Conservation (phyloP, 768 basidiomycete genomes). For the Termitomyces sp. region DNA sequence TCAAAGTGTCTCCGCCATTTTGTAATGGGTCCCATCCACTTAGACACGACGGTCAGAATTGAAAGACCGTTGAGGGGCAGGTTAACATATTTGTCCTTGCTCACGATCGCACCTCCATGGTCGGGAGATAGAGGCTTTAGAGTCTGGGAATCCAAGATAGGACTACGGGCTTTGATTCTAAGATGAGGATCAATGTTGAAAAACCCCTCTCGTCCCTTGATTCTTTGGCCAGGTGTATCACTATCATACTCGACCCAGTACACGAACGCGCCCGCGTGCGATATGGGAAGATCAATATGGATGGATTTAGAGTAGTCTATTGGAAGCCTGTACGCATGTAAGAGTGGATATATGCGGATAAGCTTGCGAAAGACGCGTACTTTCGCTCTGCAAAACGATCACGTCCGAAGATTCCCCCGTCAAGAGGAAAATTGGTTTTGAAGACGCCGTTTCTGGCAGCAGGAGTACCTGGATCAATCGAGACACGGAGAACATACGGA, state of each 20-base stretch:
- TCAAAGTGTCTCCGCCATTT: conserved; percentile 78
- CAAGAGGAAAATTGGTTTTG: conserved; percentile 94
- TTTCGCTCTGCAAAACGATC: conserved; percentile 67
- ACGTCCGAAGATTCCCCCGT: conserved; percentile 82
- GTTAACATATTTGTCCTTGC: conserved; percentile 50
- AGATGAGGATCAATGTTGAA: conserved; percentile 96
- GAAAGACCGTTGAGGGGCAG: conserved; percentile 85
- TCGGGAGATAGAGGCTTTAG: conserved; percentile 45
- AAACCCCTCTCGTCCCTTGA: conserved; percentile 85
- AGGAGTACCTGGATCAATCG: conserved; percentile 87
- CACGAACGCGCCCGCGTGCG: conserved; percentile 92
- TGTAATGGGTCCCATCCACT: conserved; percentile 91
- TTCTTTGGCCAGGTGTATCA: conserved; percentile 47
- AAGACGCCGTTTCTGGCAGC: conserved; percentile 88
- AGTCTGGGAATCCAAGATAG: conserved; percentile 56
- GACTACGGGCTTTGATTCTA: conserved; percentile 62
- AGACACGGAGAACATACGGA: conserved; percentile 89
- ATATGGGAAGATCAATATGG: conserved; percentile 92
- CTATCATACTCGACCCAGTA: conserved; percentile 93
- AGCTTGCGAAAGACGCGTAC: conserved; percentile 32
- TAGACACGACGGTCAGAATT: conserved; percentile 88
- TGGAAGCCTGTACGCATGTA: conserved; percentile 54
- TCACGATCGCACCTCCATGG: conserved; percentile 41
- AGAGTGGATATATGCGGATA: conserved; percentile 15
- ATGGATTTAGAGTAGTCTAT: conserved; percentile 87